Evolutionary conservation across 768 basidiomycete species (phyloP), one percentile per base, ranked within the genome.

Genomic region (Botryobasidium botryosum): DNA sequence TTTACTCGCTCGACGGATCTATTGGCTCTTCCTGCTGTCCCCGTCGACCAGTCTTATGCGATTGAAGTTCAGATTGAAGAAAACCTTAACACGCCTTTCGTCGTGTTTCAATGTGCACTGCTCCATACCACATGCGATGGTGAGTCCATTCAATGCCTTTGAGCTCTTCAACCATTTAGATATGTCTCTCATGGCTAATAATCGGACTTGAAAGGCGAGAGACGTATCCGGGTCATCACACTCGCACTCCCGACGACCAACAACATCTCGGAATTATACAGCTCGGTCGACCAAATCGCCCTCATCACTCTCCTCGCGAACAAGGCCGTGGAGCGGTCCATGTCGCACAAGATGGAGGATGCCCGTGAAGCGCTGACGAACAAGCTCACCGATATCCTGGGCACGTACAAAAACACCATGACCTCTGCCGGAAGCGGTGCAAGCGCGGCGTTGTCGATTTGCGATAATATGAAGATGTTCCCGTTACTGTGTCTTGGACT

Each of bases 31-130:
- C 90, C 92, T 2, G 80, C 88, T 6, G 91, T 97, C n/a, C 88
- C 92, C 13, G 77, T 83, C 55, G 90, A 97, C 55, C 85, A 94
- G 59, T 88, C 84, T 15, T 97, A 97, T 59, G 80, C 81, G 8
- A 91, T 97, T 55, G 92, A 97, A 59, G 68, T 96, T 8, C 82
- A 91, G 58, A 85, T 97, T 50, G 92, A 97, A 59, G 92, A 97
- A 59, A 81, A 82, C 28, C 71, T 97, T 52, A 86, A 80, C 0
- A 68, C 80, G 23, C 83, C 91, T 0, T 86, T 87, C 56, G 87
- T 94, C 35, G 90, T 94, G 28, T 67, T 96, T 61, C 92, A 96
- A 59, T 90, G 88, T 24, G 92, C 87, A 10, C 78, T 96, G 17
- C 68, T 97, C 20, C 90, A 96, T 59, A 94, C 91, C 0, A 88